Conservation (phyloP, 2,329 filamentous ascomycete species). For the Colletotrichum sp. region DNA sequence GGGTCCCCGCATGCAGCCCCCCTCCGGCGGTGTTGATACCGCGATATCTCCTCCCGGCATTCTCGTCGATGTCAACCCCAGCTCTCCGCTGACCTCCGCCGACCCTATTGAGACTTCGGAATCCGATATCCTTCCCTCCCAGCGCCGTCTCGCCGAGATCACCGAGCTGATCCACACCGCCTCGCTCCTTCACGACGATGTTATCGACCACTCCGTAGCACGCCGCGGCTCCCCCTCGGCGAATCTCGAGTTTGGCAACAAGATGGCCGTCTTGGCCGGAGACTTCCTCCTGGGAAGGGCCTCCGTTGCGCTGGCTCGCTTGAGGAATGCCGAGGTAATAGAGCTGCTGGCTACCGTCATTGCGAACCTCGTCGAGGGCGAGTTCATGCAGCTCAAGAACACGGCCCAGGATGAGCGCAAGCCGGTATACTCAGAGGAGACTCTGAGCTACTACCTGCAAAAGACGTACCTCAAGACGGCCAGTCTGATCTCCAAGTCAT, state of each 20-base stretch:
- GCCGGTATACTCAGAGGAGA: slow-evolving; percentile 86
- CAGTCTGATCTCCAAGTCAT: slow-evolving; percentile 94
- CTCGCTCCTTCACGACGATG: slow-evolving; percentile 95
- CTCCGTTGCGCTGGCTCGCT: slow-evolving; percentile 87
- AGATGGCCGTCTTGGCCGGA: slow-evolving; percentile 98
- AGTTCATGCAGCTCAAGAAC: slow-evolving; percentile 99
- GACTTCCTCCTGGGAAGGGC: slow-evolving; percentile 94
- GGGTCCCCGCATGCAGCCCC: slow-evolving; percentile 40
- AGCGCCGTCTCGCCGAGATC: slow-evolving; percentile 92
- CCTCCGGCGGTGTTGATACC: slow-evolving; percentile 53
- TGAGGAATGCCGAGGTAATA: slow-evolving; percentile 92
- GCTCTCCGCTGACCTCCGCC: slow-evolving; percentile 51
- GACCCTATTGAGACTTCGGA: slow-evolving; percentile 42
- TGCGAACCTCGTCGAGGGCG: slow-evolving; percentile 95
- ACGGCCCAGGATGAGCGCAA: slow-evolving; percentile 86
- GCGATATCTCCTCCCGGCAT: slow-evolving; percentile 60
- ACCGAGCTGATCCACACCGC: slow-evolving; percentile 97
- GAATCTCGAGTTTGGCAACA: slow-evolving; percentile 96
- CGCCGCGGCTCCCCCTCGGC: slow-evolving; percentile 86
- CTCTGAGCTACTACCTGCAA: slow-evolving; percentile 91
- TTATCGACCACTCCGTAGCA: slow-evolving; percentile 90
- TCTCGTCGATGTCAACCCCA: slow-evolving; percentile 83
- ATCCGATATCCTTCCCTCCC: slow-evolving; percentile 85
- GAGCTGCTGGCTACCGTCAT: slow-evolving; percentile 96
- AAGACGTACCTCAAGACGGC: slow-evolving; percentile 99